Conservation (phyloP, 1,284 basidiomycete species). For the Irpex sp. region DNA sequence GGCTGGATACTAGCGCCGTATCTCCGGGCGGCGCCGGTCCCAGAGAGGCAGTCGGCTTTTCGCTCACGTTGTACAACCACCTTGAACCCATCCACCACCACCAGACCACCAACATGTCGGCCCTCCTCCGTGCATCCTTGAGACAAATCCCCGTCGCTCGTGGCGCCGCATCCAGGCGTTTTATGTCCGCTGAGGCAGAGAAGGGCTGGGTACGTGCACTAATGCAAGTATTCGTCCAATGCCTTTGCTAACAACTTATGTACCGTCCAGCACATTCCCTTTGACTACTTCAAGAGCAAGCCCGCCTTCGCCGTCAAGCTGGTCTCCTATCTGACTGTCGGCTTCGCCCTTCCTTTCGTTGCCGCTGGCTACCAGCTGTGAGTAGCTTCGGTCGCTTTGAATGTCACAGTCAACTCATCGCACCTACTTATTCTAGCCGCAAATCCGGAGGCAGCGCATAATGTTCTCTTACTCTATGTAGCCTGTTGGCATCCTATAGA, state of each 20-base stretch:
- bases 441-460: not conserved
- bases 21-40: not conserved
- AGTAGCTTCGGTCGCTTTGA: conserved; percentile 25
- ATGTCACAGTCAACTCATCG: not conserved
- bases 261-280: conserved; percentile 60
- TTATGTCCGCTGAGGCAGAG: not conserved
- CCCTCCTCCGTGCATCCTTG: conserved; percentile 27
- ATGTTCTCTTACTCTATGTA: not conserved
- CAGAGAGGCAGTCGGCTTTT: not conserved
- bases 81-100: not conserved
- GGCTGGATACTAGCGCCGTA: not conserved
- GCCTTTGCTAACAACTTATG: not conserved
- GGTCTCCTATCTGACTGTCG: conserved; percentile 45
- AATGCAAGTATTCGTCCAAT: not conserved
- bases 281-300: conserved; percentile 52
- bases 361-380: conserved; percentile 66
- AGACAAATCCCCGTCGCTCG: conserved; percentile 25
- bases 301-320: conserved; percentile 57
- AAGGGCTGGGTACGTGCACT: conserved; percentile 2
- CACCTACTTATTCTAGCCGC: not conserved
- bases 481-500: not conserved
- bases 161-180: conserved; percentile 23
- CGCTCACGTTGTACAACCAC: not conserved
- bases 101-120: conserved; percentile 22
- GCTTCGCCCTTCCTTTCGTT: conserved; percentile 66